These are phyloP conservation scores for Pyrenophora graminea DNA, from an alignment of 2,329 filamentous ascomycete species.

Conservation along the genomic window DNA sequence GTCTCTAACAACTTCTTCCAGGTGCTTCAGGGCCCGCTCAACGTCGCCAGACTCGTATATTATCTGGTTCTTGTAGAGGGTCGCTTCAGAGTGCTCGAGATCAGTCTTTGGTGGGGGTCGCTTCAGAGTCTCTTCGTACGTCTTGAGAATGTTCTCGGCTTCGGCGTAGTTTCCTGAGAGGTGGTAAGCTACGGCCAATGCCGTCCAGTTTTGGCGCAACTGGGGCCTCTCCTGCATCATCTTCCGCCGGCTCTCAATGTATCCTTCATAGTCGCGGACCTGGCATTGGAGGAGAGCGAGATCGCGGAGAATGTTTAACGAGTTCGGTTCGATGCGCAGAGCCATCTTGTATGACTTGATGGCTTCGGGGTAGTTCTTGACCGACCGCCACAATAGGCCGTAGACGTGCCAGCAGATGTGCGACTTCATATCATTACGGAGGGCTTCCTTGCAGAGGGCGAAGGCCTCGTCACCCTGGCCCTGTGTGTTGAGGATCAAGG, in stretches of 20 bases:
- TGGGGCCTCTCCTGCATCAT: slow-evolving; percentile 87
- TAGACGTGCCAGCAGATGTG: slow-evolving; percentile 99
- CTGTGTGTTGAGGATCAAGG: slow-evolving; percentile 89
- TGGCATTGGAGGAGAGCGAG: slow-evolving; percentile 91
- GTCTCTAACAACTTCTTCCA: slow-evolving; percentile 75
- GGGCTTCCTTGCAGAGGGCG: slow-evolving; percentile 84
- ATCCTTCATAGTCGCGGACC: slow-evolving; percentile 93
- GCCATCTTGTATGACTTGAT: slow-evolving; percentile 99
- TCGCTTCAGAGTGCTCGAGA: slow-evolving; percentile 89
- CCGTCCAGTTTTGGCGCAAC: slow-evolving; percentile 93
- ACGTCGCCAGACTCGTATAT: slow-evolving; percentile 88
- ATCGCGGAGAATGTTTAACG: slow-evolving; percentile 89
- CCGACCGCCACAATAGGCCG: slow-evolving; percentile 86
- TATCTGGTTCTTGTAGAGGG: slow-evolving; percentile 92
- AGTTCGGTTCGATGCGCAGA: slow-evolving; percentile 89
- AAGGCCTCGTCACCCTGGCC: slow-evolving; percentile 95
- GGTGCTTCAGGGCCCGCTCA: slow-evolving; percentile 81
- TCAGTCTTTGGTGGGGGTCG: slow-evolving; percentile 75
- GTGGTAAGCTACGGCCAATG: slow-evolving; percentile 91
- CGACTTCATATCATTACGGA: slow-evolving; percentile 97
- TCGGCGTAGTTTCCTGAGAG: slow-evolving; percentile 81
- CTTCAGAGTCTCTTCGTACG: slow-evolving; percentile 93
- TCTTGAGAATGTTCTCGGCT: slow-evolving; percentile 88
- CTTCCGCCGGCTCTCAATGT: slow-evolving; percentile 82
- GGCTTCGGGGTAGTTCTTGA: slow-evolving; percentile 98